A percentile compares a stretch with the other conserved stretches of the same genome.
These are phyloP conservation scores for Tolypocladium tropicale DNA, from an alignment of 2,329 filamentous ascomycete genomes.

Conservation along the genomic window DNA sequence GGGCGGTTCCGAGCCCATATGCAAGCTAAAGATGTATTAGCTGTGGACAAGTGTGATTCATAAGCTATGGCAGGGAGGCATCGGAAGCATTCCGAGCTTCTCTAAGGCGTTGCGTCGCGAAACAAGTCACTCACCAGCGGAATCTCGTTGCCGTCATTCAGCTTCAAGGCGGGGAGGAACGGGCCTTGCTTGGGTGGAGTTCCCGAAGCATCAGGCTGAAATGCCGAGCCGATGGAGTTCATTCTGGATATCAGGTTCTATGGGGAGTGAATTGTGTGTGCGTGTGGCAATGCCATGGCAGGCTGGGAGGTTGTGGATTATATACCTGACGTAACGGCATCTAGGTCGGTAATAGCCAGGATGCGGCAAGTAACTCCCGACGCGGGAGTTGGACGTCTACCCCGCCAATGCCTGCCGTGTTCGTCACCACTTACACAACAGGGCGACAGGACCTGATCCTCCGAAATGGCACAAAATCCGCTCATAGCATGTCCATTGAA, in stretches of 20 bases:
- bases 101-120: too few species aligned
- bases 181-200: conserved; percentile 27
- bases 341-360: too few species aligned
- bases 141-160: conserved; percentile 65
- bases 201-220: conserved; percentile 28
- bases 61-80: too few species aligned
- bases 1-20: conserved; percentile 63
- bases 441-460: neutral
- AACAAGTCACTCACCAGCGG: conserved; percentile 43
- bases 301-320: neutral
- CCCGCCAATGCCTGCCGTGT: neutral
- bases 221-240: conserved; percentile 30
- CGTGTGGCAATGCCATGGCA: neutral
- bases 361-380: neutral
- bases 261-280: neutral
- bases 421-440: neutral
- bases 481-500: neutral
- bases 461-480: neutral
- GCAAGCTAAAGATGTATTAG: conserved; percentile 37
- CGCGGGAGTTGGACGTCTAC: neutral
- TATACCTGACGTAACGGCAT: neutral
- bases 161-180: conserved; percentile 48
- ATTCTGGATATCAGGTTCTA: conserved; percentile 15
- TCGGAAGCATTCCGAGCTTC: neutral
- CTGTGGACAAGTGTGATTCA: too few species aligned